Evolutionary conservation across 2,329 filamentous ascomycete genomes (phyloP).

Genomic region (Fusarium udum): DNA sequence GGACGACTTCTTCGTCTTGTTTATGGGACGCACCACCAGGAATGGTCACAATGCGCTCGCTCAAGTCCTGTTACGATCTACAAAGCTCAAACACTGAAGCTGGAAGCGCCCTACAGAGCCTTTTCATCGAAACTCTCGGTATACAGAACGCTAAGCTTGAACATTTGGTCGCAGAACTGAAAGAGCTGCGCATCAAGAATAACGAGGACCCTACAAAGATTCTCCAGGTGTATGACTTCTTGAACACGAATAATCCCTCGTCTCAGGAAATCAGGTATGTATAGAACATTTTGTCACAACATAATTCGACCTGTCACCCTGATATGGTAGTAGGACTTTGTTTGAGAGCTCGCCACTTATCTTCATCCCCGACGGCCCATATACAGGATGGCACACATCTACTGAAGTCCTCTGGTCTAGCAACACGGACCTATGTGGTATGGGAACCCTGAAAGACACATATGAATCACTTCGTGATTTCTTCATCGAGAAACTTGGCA

Average conservation of each 20-base stretch:
- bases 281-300: background rate
- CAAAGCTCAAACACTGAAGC: accelerated
- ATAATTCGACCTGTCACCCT: background rate
- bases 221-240: accelerated
- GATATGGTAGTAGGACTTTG: background rate
- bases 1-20: background rate
- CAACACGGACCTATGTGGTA: background rate
- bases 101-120: accelerated
- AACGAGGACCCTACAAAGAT: accelerated
- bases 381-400: background rate
- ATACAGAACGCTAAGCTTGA: background rate
- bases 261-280: background rate
- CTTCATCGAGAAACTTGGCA: background rate
- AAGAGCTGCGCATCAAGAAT: background rate
- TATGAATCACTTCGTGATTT: background rate
- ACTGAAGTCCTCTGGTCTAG: background rate
- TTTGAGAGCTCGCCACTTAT: background rate
- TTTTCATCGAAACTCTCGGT: background rate
- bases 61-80: background rate
- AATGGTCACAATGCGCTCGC: background rate
- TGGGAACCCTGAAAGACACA: background rate
- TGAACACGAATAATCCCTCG: background rate
- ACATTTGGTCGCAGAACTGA: background rate
- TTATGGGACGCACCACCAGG: background rate
- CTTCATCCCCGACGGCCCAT: background rate